A percentile compares a stretch with the other conserved stretches of the same genome.
These are phyloP conservation scores for Trametes versicolor DNA, from an alignment of 1,284 basidiomycete species.

Conservation along the genomic window DNA sequence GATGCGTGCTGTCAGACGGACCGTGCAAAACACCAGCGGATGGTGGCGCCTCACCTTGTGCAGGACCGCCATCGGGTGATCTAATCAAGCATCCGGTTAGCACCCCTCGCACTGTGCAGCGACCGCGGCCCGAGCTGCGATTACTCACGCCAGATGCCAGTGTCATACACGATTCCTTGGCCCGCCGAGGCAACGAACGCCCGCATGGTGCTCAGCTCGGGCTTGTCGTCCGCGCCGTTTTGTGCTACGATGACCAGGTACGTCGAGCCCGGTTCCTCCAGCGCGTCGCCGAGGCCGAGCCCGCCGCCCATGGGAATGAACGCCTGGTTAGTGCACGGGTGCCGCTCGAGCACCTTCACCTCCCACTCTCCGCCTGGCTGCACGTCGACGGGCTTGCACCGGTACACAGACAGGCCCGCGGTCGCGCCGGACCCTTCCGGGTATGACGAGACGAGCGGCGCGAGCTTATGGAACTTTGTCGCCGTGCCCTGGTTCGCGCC, in stretches of 20 bases:
- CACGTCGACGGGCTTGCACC: constrained; percentile 69
- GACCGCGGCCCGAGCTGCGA: neutral
- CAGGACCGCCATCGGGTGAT: constrained; percentile 87
- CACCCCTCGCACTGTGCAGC: neutral
- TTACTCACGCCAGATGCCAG: constrained; percentile 82
- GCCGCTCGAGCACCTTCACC: constrained; percentile 76
- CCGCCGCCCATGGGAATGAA: constrained; percentile 86
- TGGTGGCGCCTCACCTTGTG: constrained; percentile 60
- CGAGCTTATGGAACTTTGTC: constrained; percentile 89
- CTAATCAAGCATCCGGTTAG: constrained; percentile 48
- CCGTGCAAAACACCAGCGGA: neutral
- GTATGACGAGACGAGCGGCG: constrained; percentile 73
- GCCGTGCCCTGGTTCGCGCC: constrained; percentile 90
- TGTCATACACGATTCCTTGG: constrained; percentile 88
- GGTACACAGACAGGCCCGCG: constrained; percentile 76
- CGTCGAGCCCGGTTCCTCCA: constrained; percentile 58
- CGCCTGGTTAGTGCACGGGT: constrained; percentile 84
- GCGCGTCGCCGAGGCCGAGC: constrained; percentile 49
- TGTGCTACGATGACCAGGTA: constrained; percentile 89
- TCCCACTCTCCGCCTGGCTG: constrained; percentile 57
- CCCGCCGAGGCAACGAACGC: constrained; percentile 83
- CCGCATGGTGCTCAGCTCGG: constrained; percentile 76
- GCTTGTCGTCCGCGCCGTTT: constrained; percentile 78
- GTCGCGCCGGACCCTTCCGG: constrained; percentile 63
- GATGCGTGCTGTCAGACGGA: constrained; percentile 15